These are phyloP conservation scores for Stellera chamaejasme DNA, from an alignment of 345 rosid genomes.

Conservation along the genomic window DNA sequence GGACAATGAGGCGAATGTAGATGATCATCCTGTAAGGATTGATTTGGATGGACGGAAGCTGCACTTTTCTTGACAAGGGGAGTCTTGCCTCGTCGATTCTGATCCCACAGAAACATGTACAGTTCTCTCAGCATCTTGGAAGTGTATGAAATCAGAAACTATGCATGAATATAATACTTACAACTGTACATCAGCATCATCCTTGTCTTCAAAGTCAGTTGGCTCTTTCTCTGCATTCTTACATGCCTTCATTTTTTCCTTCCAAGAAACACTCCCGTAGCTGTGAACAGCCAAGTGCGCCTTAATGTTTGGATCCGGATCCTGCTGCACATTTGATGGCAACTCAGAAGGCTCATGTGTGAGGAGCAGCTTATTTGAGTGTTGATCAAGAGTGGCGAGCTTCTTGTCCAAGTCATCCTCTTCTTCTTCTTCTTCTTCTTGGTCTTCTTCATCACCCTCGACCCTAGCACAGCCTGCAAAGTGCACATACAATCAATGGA, in stretches of 20 bases:
- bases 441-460: conserved; percentile 58
- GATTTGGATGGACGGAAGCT: conserved; percentile 39
- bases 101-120: conserved; percentile 3
- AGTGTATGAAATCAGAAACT: not conserved
- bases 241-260: conserved; percentile 46
- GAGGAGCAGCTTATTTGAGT: conserved; percentile 10
- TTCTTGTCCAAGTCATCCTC: conserved; percentile 81
- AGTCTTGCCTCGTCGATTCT: conserved; percentile 56
- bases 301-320: conserved; percentile 27
- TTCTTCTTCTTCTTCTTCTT: conserved; percentile 55
- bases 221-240: conserved; percentile 27
- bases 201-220: conserved; percentile 22
- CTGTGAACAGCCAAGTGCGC: conserved; percentile 54
- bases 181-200: conserved; percentile 37
- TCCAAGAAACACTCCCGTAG: conserved; percentile 50
- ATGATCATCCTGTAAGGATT: conserved; percentile 50
- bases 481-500: not conserved
- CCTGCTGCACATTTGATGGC: conserved; percentile 22
- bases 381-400: conserved; percentile 17
- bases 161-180: conserved; percentile 15
- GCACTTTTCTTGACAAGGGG: conserved; percentile 43
- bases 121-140: not conserved
- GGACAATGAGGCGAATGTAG: conserved; percentile 37
- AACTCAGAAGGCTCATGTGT: conserved; percentile 1
- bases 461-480: conserved; percentile 60